These are phyloP conservation scores for Trichoderma sp. DNA, from an alignment of 2,329 filamentous ascomycete species.

Conservation along the genomic window DNA sequence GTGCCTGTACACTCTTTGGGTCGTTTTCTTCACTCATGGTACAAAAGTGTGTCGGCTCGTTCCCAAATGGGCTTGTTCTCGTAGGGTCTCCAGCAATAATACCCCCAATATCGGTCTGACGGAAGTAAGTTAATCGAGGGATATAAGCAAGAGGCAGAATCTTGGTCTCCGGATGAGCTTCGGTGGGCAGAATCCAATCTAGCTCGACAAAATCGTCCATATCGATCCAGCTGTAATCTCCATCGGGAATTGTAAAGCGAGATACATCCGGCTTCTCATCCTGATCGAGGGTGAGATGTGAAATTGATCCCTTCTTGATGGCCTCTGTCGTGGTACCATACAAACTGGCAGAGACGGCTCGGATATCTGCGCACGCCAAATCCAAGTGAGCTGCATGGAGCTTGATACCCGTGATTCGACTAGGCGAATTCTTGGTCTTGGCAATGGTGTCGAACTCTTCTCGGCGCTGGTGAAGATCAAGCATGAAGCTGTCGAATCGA, in stretches of 20 bases:
- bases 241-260: conserved; percentile 90
- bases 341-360: conserved; percentile 89
- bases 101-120: conserved; percentile 88
- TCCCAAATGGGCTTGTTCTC: conserved; percentile 83
- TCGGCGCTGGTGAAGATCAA: conserved; percentile 89
- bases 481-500: conserved; percentile 92
- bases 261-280: conserved; percentile 70
- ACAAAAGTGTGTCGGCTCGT: conserved; percentile 91
- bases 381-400: conserved; percentile 94
- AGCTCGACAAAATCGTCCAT: conserved; percentile 99
- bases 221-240: conserved; percentile 94
- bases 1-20: conserved; percentile 80
- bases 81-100: conserved; percentile 76
- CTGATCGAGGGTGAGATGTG: conserved; percentile 50
- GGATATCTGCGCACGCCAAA: conserved; percentile 84
- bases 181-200: conserved; percentile 90
- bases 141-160: conserved; percentile 90
- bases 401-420: conserved; percentile 86
- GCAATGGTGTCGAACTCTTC: conserved; percentile 86
- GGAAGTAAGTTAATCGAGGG: conserved; percentile 95
- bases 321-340: conserved; percentile 75
- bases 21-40: conserved; percentile 92
- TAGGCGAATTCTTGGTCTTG: conserved; percentile 71
- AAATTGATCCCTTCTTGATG: conserved; percentile 58
- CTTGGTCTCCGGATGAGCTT: conserved; percentile 87